A percentile compares a stretch with the other conserved stretches of the same genome.
Evolutionary conservation across 345 rosid genomes (phyloP).

Genomic region (Eutrema japonicum): DNA sequence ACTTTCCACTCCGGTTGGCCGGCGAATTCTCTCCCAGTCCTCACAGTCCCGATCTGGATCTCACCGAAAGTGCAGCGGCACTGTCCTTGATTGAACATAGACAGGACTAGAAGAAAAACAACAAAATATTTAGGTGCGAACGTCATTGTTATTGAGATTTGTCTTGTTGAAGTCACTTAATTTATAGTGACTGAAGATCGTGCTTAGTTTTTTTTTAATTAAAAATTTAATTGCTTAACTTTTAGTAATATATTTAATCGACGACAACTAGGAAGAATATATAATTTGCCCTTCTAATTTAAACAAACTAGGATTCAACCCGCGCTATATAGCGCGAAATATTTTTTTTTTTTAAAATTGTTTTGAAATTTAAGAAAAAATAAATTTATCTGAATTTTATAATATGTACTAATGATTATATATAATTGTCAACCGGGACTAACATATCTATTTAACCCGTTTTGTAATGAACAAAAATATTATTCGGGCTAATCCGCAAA

Average conservation of each 20-base stretch:
- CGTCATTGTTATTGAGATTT: background rate
- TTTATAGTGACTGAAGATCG: background rate
- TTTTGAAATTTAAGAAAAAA: too few relatives aligned
- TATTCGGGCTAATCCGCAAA: too few relatives aligned
- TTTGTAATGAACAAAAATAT: too few relatives aligned
- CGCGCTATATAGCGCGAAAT: too few relatives aligned
- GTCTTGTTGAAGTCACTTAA: background rate
- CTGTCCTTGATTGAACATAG: conserved; percentile 28
- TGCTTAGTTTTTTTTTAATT: background rate
- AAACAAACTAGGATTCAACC: too few relatives aligned
- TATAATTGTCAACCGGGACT: too few relatives aligned
- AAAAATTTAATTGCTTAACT: background rate
- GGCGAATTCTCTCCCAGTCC: conserved; percentile 15
- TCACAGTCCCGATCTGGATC: conserved; percentile 25
- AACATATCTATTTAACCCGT: too few relatives aligned
- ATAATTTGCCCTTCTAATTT: background rate
- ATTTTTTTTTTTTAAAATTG: too few relatives aligned
- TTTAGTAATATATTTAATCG: background rate
- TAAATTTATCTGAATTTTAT: too few relatives aligned
- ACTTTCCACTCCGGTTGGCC: conserved; percentile 34
- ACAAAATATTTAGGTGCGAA: conserved; percentile 16
- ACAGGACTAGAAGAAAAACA: conserved; percentile 9
- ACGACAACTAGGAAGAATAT: background rate
- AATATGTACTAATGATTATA: too few relatives aligned
- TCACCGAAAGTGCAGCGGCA: conserved; percentile 21